Evolutionary conservation across 148 eudicot genomes (phyloP).

Genomic region (Vaccinium corymbosum): DNA sequence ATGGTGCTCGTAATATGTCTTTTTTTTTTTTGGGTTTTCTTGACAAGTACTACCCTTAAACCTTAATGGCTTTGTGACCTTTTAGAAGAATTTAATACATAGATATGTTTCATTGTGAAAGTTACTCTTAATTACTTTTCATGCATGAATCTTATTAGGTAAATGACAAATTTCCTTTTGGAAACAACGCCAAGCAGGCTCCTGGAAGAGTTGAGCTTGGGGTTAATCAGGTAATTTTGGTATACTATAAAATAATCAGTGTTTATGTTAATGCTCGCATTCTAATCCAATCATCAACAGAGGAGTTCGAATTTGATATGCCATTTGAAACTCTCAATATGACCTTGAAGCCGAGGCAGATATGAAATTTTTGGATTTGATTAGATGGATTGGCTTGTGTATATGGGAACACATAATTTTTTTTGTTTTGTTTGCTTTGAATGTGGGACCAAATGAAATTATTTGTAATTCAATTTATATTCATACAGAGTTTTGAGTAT

Average conservation of each 20-base stretch:
- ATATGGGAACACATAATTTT: background rate
- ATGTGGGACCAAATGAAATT: background rate
- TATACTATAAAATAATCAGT: background rate
- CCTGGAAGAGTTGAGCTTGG: background rate
- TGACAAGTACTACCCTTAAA: background rate
- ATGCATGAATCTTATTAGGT: background rate
- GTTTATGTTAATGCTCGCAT: background rate
- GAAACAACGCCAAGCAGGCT: background rate
- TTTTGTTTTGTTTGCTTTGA: background rate
- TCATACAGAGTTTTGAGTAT: background rate
- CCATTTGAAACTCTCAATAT: background rate
- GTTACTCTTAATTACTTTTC: background rate
- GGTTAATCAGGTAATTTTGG: background rate
- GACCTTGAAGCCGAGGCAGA: background rate
- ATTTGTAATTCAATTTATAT: background rate
- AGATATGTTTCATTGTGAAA: background rate
- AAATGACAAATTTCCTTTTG: background rate
- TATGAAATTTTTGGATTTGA: background rate
- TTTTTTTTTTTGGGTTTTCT: background rate
- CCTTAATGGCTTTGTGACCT: background rate
- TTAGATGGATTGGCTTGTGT: slow-evolving; percentile 1
- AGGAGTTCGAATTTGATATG: background rate
- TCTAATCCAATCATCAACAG: background rate
- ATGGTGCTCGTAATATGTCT: background rate
- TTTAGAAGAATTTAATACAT: background rate